Evolutionary conservation across 257 asterid genomes (phyloP).

Genomic region (Paulownia fortunei): DNA sequence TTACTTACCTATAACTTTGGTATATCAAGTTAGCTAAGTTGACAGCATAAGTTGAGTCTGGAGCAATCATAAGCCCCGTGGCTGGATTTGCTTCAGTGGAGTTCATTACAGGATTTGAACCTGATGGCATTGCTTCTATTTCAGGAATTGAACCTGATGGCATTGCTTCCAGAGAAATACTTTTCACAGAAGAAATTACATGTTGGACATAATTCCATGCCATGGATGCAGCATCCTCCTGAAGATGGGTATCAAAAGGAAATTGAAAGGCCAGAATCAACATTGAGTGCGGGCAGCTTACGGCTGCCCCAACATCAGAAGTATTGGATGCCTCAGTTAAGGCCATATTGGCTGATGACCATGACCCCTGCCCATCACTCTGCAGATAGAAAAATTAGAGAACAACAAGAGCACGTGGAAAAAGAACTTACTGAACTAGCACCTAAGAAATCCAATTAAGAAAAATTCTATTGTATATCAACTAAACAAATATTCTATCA

Average conservation of each 20-base stretch:
- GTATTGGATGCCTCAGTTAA: constrained; percentile 15
- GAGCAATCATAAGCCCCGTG: constrained; percentile 17
- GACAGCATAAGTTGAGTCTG: constrained; percentile 18
- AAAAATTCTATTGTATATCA: not conserved
- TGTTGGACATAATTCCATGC: constrained; percentile 40
- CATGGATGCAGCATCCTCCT: constrained; percentile 38
- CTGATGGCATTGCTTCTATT: constrained; percentile 25
- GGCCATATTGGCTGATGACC: constrained; percentile 25
- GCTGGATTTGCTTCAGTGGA: constrained; percentile 25
- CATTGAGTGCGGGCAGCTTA: constrained; percentile 21
- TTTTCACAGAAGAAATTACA: constrained; percentile 37
- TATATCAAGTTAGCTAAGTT: constrained; percentile 40
- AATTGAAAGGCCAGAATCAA: constrained; percentile 51
- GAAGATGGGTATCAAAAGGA: constrained; percentile 44
- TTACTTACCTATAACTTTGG: constrained; percentile 53
- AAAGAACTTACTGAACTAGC: not conserved
- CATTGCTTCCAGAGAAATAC: constrained; percentile 3
- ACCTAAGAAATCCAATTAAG: not conserved
- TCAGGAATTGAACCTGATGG: no score
- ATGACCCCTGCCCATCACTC: constrained; percentile 28
- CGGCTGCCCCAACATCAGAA: not conserved
- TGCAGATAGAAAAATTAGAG: constrained; percentile 1
- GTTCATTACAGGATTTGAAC: constrained; percentile 27
- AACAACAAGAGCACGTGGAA: not conserved
- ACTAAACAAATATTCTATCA: not conserved